These are phyloP conservation scores for Bauhinia variegata DNA, from an alignment of 306 rosid species.

Conservation along the genomic window DNA sequence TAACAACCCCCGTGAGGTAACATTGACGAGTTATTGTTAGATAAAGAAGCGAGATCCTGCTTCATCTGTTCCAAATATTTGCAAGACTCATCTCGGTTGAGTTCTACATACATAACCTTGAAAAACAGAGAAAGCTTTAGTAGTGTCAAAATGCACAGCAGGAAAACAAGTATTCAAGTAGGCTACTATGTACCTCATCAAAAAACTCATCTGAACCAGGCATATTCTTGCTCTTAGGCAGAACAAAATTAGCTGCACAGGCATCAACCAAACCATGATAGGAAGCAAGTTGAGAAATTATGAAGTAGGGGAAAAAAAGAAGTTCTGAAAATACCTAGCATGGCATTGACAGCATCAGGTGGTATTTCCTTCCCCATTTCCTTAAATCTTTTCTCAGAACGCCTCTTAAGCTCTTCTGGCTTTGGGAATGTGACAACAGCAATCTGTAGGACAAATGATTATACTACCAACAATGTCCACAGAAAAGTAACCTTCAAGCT, in stretches of 20 bases:
- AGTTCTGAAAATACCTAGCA: slow-evolving; percentile 50
- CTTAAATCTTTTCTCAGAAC: slow-evolving; percentile 44
- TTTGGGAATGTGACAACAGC: slow-evolving; percentile 64
- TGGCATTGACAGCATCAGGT: slow-evolving; percentile 52
- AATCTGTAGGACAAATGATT: slow-evolving; percentile 34
- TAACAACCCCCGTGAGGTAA: slow-evolving; percentile 26
- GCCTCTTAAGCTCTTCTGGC: slow-evolving; percentile 51
- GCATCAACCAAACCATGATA: slow-evolving; percentile 22
- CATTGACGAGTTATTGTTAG: slow-evolving; percentile 31
- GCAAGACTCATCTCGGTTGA: slow-evolving; percentile 52
- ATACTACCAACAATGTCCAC: background rate
- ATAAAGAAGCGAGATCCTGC: slow-evolving; percentile 25
- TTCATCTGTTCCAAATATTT: slow-evolving; percentile 60
- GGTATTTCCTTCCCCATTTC: slow-evolving; percentile 66
- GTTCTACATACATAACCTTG: slow-evolving; percentile 64
- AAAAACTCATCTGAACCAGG: slow-evolving; percentile 56
- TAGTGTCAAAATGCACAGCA: slow-evolving; percentile 9
- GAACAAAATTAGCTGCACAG: slow-evolving; percentile 53
- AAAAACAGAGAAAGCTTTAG: slow-evolving; percentile 28
- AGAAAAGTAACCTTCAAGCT: slow-evolving; percentile 1
- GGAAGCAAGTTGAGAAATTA: background rate
- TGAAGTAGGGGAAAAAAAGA: slow-evolving; percentile 7
- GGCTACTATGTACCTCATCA: slow-evolving; percentile 47
- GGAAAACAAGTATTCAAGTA: slow-evolving; percentile 14
- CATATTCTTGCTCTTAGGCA: slow-evolving; percentile 62